Percentiles rank a stretch among this genome's conserved stretches.
These are phyloP conservation scores for Podospora appendiculata DNA, from an alignment of 495 filamentous ascomycete species.

Conservation along the genomic window DNA sequence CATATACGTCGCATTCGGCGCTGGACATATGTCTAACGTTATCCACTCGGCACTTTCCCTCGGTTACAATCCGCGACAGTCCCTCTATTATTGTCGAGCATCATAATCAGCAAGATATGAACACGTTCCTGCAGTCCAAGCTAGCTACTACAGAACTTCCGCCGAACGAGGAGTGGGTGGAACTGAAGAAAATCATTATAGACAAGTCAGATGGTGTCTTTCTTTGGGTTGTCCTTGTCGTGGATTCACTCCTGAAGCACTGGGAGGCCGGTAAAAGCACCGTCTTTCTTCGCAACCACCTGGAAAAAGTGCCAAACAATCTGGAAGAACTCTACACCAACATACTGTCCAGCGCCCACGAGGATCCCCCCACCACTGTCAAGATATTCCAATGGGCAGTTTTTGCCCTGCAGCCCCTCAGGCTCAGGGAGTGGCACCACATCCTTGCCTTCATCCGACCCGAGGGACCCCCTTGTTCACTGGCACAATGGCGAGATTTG, in stretches of 20 bases:
- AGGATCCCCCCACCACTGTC: background rate
- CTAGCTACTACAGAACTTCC: background rate
- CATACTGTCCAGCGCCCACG: background rate
- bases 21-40: background rate
- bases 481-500: conserved; percentile 3
- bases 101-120: conserved; percentile 4
- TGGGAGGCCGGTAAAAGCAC: conserved; percentile 3
- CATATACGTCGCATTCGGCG: background rate
- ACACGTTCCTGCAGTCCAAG: conserved; percentile 3
- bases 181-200: background rate
- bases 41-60: background rate
- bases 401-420: conserved; percentile 3
- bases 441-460: conserved; percentile 10
- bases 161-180: background rate
- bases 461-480: background rate
- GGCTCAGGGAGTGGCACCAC: conserved; percentile 15
- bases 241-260: conserved; percentile 5
- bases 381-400: conserved; percentile 12
- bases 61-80: background rate
- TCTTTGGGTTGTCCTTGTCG: conserved; percentile 13
- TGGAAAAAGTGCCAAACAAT: background rate
- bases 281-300: background rate
- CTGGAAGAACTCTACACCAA: background rate
- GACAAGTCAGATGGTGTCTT: conserved; percentile 9
- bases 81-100: background rate